Evolutionary conservation across 148 eudicot species (phyloP).

Genomic region (Dysphania ambrosioides): DNA sequence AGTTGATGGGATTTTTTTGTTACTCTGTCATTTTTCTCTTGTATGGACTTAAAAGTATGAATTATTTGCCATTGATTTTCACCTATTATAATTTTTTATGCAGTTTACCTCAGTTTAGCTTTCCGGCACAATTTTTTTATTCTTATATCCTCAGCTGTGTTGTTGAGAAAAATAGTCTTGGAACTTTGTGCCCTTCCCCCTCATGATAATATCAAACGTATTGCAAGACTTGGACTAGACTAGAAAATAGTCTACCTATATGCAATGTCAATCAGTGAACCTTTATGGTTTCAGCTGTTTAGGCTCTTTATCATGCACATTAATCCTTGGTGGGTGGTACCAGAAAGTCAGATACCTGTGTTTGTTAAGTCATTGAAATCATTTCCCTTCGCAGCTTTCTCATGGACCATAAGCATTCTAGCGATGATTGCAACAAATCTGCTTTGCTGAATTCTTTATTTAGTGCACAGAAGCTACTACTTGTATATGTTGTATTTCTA

Average conservation of each 20-base stretch:
- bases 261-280: not conserved
- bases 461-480: not conserved
- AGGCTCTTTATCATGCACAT: not conserved
- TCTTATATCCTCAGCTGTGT: not conserved
- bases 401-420: not conserved
- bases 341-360: not conserved
- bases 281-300: too few relatives aligned
- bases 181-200: not conserved
- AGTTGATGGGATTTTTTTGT: not conserved
- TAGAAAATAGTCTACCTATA: not conserved
- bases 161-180: not conserved
- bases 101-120: not conserved
- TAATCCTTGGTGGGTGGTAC: not conserved
- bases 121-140: not conserved
- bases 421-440: not conserved
- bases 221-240: not conserved
- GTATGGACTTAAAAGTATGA: too few relatives aligned
- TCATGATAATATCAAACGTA: not conserved
- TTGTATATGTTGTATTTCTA: not conserved
- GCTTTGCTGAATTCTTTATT: not conserved
- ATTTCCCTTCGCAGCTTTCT: not conserved
- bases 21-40: not conserved
- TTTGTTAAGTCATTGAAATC: not conserved
- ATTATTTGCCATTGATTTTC: too few relatives aligned
- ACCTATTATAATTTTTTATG: too few relatives aligned